Conservation (phyloP, 805 yeast species). For the Wickerhamomyces sydowiorum region DNA sequence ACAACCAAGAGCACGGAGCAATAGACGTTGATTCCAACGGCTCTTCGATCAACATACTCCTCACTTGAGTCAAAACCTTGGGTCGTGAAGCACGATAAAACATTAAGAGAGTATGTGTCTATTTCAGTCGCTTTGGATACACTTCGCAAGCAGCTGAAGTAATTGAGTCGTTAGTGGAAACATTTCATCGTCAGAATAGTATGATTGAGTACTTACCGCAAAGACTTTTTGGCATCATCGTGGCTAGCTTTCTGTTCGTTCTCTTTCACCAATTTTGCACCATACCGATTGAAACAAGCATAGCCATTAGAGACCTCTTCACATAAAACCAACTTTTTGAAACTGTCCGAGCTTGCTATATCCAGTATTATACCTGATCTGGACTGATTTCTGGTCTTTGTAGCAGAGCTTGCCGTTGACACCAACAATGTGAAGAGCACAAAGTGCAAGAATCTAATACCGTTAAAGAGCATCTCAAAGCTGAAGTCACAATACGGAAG, state of each 20-base stretch:
- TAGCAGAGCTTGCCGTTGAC: conserved; percentile 6
- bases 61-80: too few species aligned
- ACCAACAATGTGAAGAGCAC: conserved; percentile 1
- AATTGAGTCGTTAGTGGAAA: too few species aligned
- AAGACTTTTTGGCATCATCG: background rate
- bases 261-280: background rate
- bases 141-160: background rate
- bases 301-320: background rate
- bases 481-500: too few species aligned
- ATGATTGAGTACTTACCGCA: background rate
- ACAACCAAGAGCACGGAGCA: too few species aligned
- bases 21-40: too few species aligned
- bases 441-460: too few species aligned
- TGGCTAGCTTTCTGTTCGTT: background rate
- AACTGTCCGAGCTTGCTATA: background rate
- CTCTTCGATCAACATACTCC: too few species aligned
- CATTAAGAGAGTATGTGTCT: background rate
- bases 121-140: background rate
- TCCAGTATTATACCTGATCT: background rate
- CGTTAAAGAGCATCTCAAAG: too few species aligned
- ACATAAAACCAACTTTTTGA: background rate
- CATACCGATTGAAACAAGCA: conserved; percentile 2
- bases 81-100: background rate
- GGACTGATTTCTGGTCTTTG: background rate
- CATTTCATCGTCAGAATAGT: too few species aligned